These are phyloP conservation scores for Lindgomyces ingoldianus DNA, from an alignment of 495 filamentous ascomycete genomes.

Conservation along the genomic window DNA sequence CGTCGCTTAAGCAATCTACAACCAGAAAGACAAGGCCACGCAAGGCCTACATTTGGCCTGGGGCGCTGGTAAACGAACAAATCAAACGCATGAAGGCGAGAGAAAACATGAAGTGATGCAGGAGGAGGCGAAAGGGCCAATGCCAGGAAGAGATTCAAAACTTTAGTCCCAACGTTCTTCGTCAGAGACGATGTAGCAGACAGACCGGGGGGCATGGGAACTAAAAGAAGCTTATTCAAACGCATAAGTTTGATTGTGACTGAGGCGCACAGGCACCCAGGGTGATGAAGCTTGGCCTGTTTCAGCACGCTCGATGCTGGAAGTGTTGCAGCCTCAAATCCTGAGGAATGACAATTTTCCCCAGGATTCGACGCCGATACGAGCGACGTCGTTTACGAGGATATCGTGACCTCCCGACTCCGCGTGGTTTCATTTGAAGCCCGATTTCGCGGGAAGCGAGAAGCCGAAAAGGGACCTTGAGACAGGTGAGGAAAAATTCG, in stretches of 20 bases:
- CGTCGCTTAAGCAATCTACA: conserved; percentile 6
- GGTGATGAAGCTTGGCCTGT: conserved; percentile 31
- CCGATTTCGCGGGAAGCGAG: background rate
- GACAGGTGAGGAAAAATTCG: too few relatives aligned
- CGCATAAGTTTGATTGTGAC: conserved; percentile 34
- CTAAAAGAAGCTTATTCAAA: conserved; percentile 38
- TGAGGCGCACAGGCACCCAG: conserved; percentile 20
- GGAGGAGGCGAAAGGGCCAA: background rate
- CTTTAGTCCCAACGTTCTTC: conserved; percentile 27
- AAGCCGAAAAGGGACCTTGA: background rate
- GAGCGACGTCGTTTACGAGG: conserved; percentile 6
- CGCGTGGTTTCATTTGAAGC: conserved; percentile 9
- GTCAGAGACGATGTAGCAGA: conserved; percentile 37
- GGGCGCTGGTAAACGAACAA: conserved; percentile 24
- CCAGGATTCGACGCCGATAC: background rate
- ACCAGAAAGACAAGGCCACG: conserved; percentile 4
- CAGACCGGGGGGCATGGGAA: conserved; percentile 23
- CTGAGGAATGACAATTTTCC: conserved; percentile 18
- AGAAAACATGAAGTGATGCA: conserved; percentile 13
- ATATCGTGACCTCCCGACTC: background rate
- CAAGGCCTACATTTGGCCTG: conserved; percentile 2
- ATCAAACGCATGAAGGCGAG: conserved; percentile 34
- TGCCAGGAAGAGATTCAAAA: conserved; percentile 26
- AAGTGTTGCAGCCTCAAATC: conserved; percentile 22
- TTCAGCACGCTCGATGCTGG: conserved; percentile 29